Conservation (phyloP, 352 stramenopile genomes). For the Phytopythium montanum region DNA sequence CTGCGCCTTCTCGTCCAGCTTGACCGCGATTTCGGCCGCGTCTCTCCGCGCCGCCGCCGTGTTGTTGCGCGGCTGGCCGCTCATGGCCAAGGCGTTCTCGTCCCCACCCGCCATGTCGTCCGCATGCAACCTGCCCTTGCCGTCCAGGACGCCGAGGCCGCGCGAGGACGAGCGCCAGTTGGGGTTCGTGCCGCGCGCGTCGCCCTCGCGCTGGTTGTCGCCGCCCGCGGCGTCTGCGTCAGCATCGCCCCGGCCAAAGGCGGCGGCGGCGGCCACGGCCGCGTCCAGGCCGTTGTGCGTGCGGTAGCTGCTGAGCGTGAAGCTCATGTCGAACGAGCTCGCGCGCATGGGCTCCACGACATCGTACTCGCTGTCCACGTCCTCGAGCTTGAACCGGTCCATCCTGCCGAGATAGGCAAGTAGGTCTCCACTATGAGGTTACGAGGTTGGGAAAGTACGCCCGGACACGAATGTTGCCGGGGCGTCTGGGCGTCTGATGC, state of each 20-base stretch:
- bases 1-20: constrained; percentile 72
- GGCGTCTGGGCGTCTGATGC: too few species aligned
- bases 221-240: constrained; percentile 17
- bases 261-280: constrained; percentile 11
- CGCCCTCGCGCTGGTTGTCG: constrained; percentile 17
- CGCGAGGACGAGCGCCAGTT: constrained; percentile 5
- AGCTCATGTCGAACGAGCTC: constrained; percentile 89
- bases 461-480: too few species aligned
- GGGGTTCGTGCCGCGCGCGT: constrained; percentile 11
- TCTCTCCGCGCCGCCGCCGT: constrained; percentile 30
- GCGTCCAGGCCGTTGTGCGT: constrained; percentile 14
- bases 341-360: constrained; percentile 80
- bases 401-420: constrained; percentile 25
- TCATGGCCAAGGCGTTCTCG: not conserved
- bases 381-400: constrained; percentile 80
- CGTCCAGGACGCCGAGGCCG: constrained; percentile 19
- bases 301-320: constrained; percentile 63
- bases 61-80: constrained; percentile 12
- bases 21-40: constrained; percentile 45
- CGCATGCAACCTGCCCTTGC: constrained; percentile 47
- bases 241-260: constrained; percentile 19
- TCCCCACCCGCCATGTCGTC: constrained; percentile 22
- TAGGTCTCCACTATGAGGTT: not conserved
- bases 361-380: constrained; percentile 75
- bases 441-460: not conserved